Percentiles rank a stretch among this genome's conserved stretches.
These are phyloP conservation scores for Desmodesmus armatus DNA, from an alignment of 139 green algal genomes.

Conservation along the genomic window DNA sequence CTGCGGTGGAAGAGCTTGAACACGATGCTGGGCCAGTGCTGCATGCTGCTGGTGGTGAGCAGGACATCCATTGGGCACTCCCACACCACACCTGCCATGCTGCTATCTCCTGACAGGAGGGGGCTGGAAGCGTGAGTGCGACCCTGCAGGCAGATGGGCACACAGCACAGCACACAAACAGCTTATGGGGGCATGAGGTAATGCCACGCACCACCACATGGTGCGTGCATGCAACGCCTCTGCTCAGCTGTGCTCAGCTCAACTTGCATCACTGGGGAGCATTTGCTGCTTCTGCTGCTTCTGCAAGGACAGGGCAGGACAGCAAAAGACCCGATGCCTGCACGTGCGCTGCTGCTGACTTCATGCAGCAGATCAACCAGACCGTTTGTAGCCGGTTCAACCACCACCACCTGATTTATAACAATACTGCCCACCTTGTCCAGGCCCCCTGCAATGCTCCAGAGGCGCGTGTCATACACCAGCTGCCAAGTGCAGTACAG, in stretches of 20 bases:
- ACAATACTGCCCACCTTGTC: neutral
- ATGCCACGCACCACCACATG: too few relatives aligned
- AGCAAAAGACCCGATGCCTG: too few relatives aligned
- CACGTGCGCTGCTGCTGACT: neutral
- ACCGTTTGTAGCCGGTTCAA: too few relatives aligned
- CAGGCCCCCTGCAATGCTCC: neutral
- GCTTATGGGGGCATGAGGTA: too few relatives aligned
- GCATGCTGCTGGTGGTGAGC: conserved; percentile 27
- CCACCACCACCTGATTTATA: too few relatives aligned
- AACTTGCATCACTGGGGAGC: too few relatives aligned
- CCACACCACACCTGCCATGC: conserved; percentile 18
- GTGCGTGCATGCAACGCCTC: too few relatives aligned
- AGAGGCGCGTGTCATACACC: conserved; percentile 24
- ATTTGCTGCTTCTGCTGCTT: too few relatives aligned
- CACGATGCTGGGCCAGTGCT: conserved; percentile 30
- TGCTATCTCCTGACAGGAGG: conserved; percentile 13
- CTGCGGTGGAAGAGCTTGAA: conserved; percentile 40
- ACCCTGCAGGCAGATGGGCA: neutral
- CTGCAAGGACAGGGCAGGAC: too few relatives aligned
- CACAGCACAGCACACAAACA: too few relatives aligned
- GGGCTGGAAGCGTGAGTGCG: conserved; percentile 29
- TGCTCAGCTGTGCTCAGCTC: too few relatives aligned
- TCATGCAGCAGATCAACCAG: too few relatives aligned
- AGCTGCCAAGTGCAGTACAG: conserved; percentile 43
- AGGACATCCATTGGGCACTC: conserved; percentile 4